Percentiles rank a stretch among this genome's conserved stretches.
Conservation (phyloP, 306 rosid species). For the Pterocarpus santalinus region DNA sequence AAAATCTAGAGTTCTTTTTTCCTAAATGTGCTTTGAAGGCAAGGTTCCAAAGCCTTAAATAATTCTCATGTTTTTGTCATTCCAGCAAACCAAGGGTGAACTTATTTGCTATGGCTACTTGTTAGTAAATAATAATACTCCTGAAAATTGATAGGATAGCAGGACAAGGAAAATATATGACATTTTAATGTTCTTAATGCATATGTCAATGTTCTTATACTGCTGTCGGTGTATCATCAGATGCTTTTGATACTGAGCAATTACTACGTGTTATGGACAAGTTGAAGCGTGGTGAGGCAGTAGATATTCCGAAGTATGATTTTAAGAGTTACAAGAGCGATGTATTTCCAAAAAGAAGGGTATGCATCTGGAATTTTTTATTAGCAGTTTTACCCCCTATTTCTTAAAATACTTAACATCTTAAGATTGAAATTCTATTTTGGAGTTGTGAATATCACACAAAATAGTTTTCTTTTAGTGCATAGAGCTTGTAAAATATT, state of each 20-base stretch:
- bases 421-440: constrained; percentile 19
- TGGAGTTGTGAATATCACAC: constrained; percentile 18
- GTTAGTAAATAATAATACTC: constrained; percentile 5
- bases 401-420: constrained; percentile 25
- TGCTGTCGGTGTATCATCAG: constrained; percentile 57
- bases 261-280: constrained; percentile 81
- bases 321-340: constrained; percentile 88
- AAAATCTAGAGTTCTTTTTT: not conserved
- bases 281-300: constrained; percentile 89
- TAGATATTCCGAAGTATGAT: constrained; percentile 92
- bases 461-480: constrained; percentile 13
- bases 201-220: constrained; percentile 24
- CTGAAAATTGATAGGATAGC: not conserved
- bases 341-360: constrained; percentile 82
- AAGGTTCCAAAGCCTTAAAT: constrained; percentile 21
- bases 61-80: not conserved
- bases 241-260: constrained; percentile 92
- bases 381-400: constrained; percentile 1
- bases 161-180: constrained; percentile 18
- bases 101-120: not conserved
- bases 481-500: constrained; percentile 17
- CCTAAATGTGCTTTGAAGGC: not conserved
- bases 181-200: constrained; percentile 32
- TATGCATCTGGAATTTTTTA: constrained; percentile 49
- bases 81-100: not conserved